Base-by-base conservation (phyloP, 2,329 filamentous ascomycete genomes). In the Stemphylium lycopersici region DNA sequence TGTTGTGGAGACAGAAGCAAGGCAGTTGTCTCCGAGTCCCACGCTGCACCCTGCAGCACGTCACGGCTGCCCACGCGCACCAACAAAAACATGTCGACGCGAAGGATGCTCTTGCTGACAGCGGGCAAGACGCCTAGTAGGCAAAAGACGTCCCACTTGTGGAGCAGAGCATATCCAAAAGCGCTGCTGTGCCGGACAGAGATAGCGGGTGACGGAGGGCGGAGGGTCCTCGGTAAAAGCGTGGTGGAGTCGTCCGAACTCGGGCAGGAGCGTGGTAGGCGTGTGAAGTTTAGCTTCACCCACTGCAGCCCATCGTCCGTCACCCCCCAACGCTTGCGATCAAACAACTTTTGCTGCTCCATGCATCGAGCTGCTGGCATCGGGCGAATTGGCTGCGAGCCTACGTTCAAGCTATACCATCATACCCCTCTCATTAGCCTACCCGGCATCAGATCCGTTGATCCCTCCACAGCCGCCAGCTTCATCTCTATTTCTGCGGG, bases 381-480 rank as follows among this genome's bases (percentile, higher is more conserved):
- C 20, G 41, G 41, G 47, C 36, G 40, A 26, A 29, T 37, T 29
- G 46, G 52, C 54, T 62, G 40, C 50, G 48, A 54, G 44, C 48
- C 52, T 54, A 54, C 62, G 48, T 55, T 46, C 48, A 33, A 50
- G 48, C 40, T 37, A 60, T 56, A 55, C 34, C 62, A 61, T 55
- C 61, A 55, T 57, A 59, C 50, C 64, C 63, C 60, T 59, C 62
- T 58, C 61, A 51, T 60, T 60, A 65, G 59, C 42, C 46, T 57
- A 43, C 42, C 45, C 52, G 40, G 46, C 52, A 33, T 45, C 47
- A 41, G 46, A 63, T 54, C 55, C 54, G 59, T 61, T 55, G 63
- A 62, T 66, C 62, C 61, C 62, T 60, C 63, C 64, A 62, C 62
- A 61, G 57, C 66, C 63, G 59, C 66, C 63, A 61, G 62, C 61